Percentiles rank a stretch among this genome's conserved stretches.
Evolutionary conservation across 257 asterid genomes (phyloP).

Genomic region (Solanum okadae): DNA sequence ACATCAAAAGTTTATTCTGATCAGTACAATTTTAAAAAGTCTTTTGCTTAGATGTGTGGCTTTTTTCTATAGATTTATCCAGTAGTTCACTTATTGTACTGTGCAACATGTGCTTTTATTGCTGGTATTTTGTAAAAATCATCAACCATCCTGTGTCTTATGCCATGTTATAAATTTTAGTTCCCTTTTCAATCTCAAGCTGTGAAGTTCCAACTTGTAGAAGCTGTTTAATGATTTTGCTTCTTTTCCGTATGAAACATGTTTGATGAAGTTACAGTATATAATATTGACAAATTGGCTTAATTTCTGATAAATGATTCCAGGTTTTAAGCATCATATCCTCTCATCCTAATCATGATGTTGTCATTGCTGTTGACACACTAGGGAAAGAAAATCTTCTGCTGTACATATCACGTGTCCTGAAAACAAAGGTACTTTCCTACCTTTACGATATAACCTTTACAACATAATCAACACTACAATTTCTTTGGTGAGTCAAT

Average conservation of each 20-base stretch:
- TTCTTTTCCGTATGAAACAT: not conserved
- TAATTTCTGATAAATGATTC: slow-evolving; percentile 4
- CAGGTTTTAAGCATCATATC: slow-evolving; percentile 70
- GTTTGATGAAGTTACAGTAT: not conserved
- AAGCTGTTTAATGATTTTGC: not conserved
- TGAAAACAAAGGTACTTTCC: slow-evolving; percentile 54
- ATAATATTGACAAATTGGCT: not conserved
- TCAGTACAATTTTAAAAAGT: not conserved
- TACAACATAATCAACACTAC: not conserved
- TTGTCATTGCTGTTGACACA: slow-evolving; percentile 65
- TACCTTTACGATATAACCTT: not conserved
- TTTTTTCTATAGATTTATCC: not conserved
- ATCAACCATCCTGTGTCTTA: not conserved
- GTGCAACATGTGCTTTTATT: not conserved
- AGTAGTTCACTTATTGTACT: not conserved
- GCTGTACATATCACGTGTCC: slow-evolving; percentile 43
- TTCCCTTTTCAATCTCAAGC: not conserved
- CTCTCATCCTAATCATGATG: slow-evolving; percentile 70
- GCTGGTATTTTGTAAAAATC: not conserved
- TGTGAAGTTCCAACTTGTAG: not conserved
- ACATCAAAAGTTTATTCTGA: not conserved
- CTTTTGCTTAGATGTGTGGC: not conserved
- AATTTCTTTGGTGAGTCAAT: not conserved
- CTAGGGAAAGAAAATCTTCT: slow-evolving; percentile 91
- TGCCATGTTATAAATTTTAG: not conserved